Percentiles rank a stretch among this genome's conserved stretches.
Conservation (phyloP, 306 rosid species). For the Hylodesmum podocarpum region DNA sequence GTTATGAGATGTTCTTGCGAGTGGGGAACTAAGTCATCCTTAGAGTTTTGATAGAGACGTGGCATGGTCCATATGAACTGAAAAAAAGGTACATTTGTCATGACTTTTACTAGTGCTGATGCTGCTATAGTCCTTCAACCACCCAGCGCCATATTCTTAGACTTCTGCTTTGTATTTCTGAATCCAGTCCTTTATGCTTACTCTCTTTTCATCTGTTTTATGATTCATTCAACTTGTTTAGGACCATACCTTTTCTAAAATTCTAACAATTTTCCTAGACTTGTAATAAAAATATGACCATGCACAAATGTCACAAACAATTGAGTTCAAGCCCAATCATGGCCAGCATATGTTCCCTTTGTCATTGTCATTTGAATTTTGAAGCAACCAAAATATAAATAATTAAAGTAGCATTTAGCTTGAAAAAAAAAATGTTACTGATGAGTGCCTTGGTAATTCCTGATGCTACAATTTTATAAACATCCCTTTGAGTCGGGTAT, state of each 20-base stretch:
- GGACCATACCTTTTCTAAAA: neutral
- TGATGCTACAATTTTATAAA: too few species aligned
- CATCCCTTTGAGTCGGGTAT: too few species aligned
- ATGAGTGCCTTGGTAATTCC: too few species aligned
- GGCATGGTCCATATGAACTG: neutral
- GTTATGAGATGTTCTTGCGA: neutral
- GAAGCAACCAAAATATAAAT: neutral
- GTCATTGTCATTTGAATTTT: neutral
- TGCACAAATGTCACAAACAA: neutral
- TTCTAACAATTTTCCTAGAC: neutral
- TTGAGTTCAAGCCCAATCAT: neutral
- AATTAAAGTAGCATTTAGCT: neutral
- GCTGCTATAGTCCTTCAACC: neutral
- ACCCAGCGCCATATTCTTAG: neutral
- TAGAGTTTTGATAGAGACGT: conserved; percentile 1
- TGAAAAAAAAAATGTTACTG: too few species aligned
- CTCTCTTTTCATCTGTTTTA: neutral
- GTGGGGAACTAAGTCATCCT: conserved; percentile 6
- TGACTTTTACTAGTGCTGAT: neutral
- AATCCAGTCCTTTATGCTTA: neutral
- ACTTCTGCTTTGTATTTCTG: neutral
- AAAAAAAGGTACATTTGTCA: neutral
- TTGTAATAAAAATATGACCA: neutral
- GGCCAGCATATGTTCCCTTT: neutral
- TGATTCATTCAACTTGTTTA: neutral